Percentiles rank a stretch among this genome's conserved stretches.
Conservation (phyloP, 2,329 filamentous ascomycete species). For the Pseudogymnoascus sp. region DNA sequence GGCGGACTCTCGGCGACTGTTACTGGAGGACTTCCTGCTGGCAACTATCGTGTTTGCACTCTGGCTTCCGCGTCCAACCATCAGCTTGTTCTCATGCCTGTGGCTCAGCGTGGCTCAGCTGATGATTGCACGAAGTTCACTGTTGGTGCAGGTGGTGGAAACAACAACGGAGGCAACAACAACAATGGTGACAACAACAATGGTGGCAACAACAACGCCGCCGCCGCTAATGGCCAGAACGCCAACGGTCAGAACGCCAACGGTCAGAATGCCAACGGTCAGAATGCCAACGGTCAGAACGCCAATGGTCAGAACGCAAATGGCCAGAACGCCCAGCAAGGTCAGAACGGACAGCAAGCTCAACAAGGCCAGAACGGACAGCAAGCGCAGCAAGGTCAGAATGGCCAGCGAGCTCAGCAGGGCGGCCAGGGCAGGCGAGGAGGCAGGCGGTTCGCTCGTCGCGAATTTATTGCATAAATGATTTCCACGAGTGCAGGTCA, state of each 20-base stretch:
- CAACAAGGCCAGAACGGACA: background rate
- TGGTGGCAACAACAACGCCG: constrained; percentile 14
- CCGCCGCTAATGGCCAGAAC: constrained; percentile 15
- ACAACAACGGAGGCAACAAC: constrained; percentile 16
- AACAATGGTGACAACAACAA: constrained; percentile 17
- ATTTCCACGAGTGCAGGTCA: background rate
- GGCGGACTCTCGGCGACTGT: constrained; percentile 32
- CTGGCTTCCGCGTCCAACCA: constrained; percentile 36
- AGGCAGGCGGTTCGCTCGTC: background rate
- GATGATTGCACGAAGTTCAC: constrained; percentile 39
- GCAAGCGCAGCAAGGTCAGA: background rate
- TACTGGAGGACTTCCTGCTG: constrained; percentile 33
- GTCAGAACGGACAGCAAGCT: background rate
- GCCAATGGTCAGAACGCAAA: background rate
- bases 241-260: constrained; percentile 12
- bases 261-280: background rate
- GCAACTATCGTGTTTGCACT: constrained; percentile 38
- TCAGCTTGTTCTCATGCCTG: constrained; percentile 36
- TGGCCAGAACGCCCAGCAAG: background rate
- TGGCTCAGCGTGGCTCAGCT: constrained; percentile 37
- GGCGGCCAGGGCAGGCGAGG: background rate
- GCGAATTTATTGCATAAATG: background rate
- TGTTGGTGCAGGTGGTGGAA: constrained; percentile 22
- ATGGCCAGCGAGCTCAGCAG: background rate
- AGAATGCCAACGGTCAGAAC: background rate